A percentile compares a stretch with the other conserved stretches of the same genome.
Conservation (phyloP, 192 early-diverging fungal genomes). For the Mortierella alpina region DNA sequence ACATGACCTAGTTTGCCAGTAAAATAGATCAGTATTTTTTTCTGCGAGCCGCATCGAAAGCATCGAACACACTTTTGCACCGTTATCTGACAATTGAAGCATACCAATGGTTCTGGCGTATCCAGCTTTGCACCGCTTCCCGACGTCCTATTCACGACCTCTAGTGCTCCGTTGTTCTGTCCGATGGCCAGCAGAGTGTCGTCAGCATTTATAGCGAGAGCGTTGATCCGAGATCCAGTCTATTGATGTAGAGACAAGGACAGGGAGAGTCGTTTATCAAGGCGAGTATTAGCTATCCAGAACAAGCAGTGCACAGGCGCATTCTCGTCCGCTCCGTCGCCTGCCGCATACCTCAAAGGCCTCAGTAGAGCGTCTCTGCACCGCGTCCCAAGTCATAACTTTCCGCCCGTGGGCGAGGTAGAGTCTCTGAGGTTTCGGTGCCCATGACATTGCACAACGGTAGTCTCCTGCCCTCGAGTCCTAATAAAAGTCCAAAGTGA, state of each 20-base stretch:
- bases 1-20: conserved; percentile 16
- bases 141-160: conserved; percentile 31
- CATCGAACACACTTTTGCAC: background rate
- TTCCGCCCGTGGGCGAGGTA: conserved; percentile 41
- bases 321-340: background rate
- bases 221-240: conserved; percentile 34
- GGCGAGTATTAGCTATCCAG: background rate
- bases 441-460: conserved; percentile 43
- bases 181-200: conserved; percentile 37
- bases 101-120: conserved; percentile 32
- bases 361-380: conserved; percentile 6
- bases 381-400: conserved; percentile 37
- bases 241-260: background rate
- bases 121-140: conserved; percentile 27
- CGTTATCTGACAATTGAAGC: background rate
- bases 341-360: conserved; percentile 26
- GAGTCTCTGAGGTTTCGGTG: conserved; percentile 29
- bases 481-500: background rate
- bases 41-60: background rate
- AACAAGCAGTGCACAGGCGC: too few relatives aligned
- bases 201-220: conserved; percentile 32
- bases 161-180: conserved; percentile 28
- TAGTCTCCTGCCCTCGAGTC: conserved; percentile 17
- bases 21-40: background rate
- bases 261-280: background rate